These are phyloP conservation scores for Chlorella sp. DNA, from an alignment of 139 green algal species.

Conservation along the genomic window DNA sequence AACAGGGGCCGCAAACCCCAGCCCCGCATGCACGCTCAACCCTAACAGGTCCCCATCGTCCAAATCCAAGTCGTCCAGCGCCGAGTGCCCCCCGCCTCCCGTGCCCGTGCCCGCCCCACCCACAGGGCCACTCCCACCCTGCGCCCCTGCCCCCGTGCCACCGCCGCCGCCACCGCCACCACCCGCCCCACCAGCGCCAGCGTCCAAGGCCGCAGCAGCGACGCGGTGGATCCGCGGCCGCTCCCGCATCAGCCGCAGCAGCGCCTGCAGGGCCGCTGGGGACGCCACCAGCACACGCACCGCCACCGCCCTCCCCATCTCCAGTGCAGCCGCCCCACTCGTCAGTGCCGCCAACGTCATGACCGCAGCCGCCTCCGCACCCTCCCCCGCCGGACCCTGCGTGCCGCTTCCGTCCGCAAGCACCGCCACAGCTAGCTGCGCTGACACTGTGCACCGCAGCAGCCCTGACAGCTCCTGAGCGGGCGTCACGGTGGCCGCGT, in stretches of 20 bases:
- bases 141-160: too few species aligned
- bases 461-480: neutral
- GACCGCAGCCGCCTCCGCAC: neutral
- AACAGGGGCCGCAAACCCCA: neutral
- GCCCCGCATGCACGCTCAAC: neutral
- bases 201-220: neutral
- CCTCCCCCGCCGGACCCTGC: neutral
- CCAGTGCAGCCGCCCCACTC: neutral
- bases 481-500: too few species aligned
- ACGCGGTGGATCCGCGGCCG: neutral
- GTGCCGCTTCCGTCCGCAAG: neutral
- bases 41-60: neutral
- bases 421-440: neutral
- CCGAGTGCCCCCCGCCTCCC: too few species aligned
- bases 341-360: neutral
- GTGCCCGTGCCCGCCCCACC: neutral
- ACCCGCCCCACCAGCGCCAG: neutral
- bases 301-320: neutral
- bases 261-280: neutral
- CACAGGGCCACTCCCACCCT: neutral
- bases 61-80: neutral
- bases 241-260: conserved; percentile 9
- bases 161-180: neutral
- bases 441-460: conserved; percentile 1
- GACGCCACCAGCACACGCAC: neutral